Evolutionary conservation across 176 grass and related monocot genomes (phyloP).

Genomic region (Carex scoparia): DNA sequence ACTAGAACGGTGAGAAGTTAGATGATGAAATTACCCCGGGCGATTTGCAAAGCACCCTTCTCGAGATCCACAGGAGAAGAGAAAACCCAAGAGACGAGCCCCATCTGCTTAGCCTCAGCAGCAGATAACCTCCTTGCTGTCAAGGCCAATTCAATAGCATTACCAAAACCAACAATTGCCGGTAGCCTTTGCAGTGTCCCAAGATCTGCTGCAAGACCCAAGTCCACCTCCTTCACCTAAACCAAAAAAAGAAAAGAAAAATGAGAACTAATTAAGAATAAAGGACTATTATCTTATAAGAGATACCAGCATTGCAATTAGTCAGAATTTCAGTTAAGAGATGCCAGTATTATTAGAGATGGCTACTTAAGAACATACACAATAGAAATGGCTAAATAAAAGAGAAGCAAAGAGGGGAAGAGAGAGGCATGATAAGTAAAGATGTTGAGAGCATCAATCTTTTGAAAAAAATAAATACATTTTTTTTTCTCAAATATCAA

Average conservation of each 20-base stretch:
- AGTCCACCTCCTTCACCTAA: constrained; percentile 73
- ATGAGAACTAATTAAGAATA: background rate
- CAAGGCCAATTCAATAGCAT: constrained; percentile 60
- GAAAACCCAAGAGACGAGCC: constrained; percentile 61
- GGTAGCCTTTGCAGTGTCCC: constrained; percentile 66
- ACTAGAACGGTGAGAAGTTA: background rate
- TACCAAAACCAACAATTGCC: constrained; percentile 54
- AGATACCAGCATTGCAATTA: background rate
- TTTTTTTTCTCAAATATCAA: background rate
- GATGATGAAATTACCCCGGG: constrained; percentile 37
- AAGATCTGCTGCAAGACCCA: constrained; percentile 79
- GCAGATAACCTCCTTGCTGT: constrained; percentile 55
- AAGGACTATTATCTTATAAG: background rate
- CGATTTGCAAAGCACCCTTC: constrained; percentile 41
- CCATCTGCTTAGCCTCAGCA: constrained; percentile 77
- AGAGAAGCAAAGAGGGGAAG: background rate
- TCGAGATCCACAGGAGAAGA: constrained; percentile 50
- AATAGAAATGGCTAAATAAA: background rate
- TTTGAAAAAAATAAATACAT: background rate
- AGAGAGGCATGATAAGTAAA: background rate
- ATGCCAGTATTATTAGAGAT: background rate
- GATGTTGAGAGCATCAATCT: background rate
- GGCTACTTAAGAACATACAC: background rate
- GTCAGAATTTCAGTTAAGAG: background rate
- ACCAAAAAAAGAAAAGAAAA: background rate